phyloP scores from a whole-genome alignment of 345 rosid species.

The Noccaea caerulescens region DNA sequence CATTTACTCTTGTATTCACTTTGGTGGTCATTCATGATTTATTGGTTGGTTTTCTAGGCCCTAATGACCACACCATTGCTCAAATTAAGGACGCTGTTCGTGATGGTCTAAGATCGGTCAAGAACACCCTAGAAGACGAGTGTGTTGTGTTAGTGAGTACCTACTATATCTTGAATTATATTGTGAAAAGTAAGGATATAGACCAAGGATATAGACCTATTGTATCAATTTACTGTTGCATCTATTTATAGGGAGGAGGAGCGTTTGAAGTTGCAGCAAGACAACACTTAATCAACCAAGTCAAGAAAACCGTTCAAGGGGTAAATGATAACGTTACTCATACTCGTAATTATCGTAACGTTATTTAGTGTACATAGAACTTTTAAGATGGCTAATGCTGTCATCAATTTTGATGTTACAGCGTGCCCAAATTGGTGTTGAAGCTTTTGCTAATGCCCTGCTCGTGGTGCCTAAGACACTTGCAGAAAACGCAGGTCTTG shows the following conservation, averaged over 20 bases:
- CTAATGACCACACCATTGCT: slow-evolving; percentile 92
- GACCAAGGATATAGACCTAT: slow-evolving; percentile 13
- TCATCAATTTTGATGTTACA: slow-evolving; percentile 46
- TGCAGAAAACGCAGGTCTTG: slow-evolving; percentile 97
- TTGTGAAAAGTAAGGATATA: slow-evolving; percentile 15
- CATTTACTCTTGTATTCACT: slow-evolving; percentile 2
- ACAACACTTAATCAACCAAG: slow-evolving; percentile 78
- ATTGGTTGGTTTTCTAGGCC: slow-evolving; percentile 54
- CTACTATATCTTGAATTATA: background rate
- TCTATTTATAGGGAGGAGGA: slow-evolving; percentile 83
- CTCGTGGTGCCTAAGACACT: slow-evolving; percentile 96
- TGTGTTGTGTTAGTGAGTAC: slow-evolving; percentile 81
- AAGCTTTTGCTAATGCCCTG: slow-evolving; percentile 98
- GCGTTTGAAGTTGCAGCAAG: slow-evolving; percentile 99
- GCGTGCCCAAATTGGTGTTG: slow-evolving; percentile 98
- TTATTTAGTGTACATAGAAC: background rate
- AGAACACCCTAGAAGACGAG: slow-evolving; percentile 95
- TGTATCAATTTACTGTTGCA: slow-evolving; percentile 13
- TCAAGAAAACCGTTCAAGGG: slow-evolving; percentile 97
- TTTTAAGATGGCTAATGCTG: slow-evolving; percentile 24
- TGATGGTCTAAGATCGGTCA: slow-evolving; percentile 95
- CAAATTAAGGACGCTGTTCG: slow-evolving; percentile 96
- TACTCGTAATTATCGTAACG: background rate
- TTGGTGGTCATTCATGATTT: slow-evolving; percentile 3
- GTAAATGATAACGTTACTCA: slow-evolving; percentile 46